A percentile compares a stretch with the other conserved stretches of the same genome.
Conservation (phyloP, 2,329 filamentous ascomycete genomes). For the Clarireedia paspali region DNA sequence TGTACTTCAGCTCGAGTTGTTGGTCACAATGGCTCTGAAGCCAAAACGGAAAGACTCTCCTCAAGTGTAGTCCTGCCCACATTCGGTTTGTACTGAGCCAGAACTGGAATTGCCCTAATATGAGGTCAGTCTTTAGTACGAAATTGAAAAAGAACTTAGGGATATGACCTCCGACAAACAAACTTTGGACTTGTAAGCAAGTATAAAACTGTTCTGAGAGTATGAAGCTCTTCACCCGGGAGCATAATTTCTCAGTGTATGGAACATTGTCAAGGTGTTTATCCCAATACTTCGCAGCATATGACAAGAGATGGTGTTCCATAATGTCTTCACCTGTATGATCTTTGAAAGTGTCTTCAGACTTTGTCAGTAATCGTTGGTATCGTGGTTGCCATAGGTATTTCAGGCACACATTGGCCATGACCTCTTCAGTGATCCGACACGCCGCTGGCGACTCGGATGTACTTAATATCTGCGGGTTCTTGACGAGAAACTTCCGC, state of each 20-base stretch:
- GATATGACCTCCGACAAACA: background rate
- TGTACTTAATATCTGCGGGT: background rate
- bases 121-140: background rate
- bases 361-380: background rate
- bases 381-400: slow-evolving; percentile 3
- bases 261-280: background rate
- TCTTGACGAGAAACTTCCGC: background rate
- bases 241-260: background rate
- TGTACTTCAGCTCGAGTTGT: background rate
- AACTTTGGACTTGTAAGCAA: background rate
- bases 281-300: slow-evolving; percentile 1
- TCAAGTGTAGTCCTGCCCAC: background rate
- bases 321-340: background rate
- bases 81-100: background rate
- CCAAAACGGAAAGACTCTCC: background rate
- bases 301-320: background rate
- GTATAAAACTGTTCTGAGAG: background rate
- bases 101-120: background rate
- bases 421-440: background rate
- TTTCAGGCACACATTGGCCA: slow-evolving; percentile 2
- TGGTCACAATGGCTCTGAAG: background rate
- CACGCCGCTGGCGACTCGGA: background rate
- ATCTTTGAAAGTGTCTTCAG: background rate
- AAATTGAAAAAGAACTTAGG: background rate
- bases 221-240: background rate